phyloP scores from a whole-genome alignment of 1,284 basidiomycete species.

The Kalmanozyma brasiliensis region DNA sequence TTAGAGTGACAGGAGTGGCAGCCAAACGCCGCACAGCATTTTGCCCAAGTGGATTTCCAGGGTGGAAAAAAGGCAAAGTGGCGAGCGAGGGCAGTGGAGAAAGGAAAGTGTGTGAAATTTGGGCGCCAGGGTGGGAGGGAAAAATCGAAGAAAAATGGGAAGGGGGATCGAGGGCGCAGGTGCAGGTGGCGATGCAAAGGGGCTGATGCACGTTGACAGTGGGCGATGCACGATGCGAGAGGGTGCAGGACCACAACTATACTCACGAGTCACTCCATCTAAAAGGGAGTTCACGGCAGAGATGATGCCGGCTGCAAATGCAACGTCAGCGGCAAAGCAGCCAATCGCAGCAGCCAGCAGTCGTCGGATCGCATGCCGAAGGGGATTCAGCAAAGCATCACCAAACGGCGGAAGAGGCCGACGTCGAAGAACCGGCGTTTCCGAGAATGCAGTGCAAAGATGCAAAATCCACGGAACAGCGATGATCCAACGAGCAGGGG shows the following conservation, averaged over 20 bases:
- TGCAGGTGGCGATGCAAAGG: constrained; percentile 1
- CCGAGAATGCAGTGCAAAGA: too few species aligned
- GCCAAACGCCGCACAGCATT: constrained; percentile 9
- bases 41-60: background rate
- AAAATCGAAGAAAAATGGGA: too few species aligned
- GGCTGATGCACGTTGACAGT: too few species aligned
- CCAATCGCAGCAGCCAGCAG: constrained; percentile 4
- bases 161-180: background rate
- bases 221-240: background rate
- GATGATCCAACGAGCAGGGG: constrained; percentile 9
- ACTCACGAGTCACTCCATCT: constrained; percentile 35
- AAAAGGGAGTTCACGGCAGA: constrained; percentile 18
- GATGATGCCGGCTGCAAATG: constrained; percentile 31
- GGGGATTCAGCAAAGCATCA: background rate
- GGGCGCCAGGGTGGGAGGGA: constrained; percentile 1
- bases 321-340: constrained; percentile 5
- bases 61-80: constrained; percentile 2
- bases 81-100: constrained; percentile 3
- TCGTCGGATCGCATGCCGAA: constrained; percentile 19
- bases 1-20: constrained; percentile 9
- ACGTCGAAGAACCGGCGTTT: constrained; percentile 25
- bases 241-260: background rate
- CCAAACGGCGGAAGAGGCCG: constrained; percentile 6
- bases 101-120: too few species aligned
- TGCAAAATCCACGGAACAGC: constrained; percentile 17